Conservation (phyloP, 495 filamentous ascomycete genomes). For the Aspergillus panamensis region DNA sequence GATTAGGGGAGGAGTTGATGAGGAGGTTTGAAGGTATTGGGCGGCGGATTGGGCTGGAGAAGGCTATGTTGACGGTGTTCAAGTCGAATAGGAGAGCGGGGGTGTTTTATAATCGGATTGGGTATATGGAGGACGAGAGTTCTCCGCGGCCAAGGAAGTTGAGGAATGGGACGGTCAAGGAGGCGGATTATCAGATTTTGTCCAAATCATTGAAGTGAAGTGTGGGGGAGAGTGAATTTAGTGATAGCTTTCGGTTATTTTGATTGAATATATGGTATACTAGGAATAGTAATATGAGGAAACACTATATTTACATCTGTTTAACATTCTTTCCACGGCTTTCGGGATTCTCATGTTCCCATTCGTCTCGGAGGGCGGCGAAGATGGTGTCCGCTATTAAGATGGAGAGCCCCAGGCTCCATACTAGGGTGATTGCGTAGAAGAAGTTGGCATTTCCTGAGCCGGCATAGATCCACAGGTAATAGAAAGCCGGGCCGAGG, state of each 20-base stretch:
- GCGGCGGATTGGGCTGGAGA: conserved; percentile 49
- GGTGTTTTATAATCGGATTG: conserved; percentile 64
- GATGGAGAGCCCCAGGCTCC: conserved; percentile 82
- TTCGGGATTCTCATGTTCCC: conserved; percentile 88
- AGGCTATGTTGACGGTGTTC: conserved; percentile 86
- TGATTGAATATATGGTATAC: conserved; percentile 3
- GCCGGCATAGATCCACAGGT: conserved; percentile 97
- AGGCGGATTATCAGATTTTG: conserved; percentile 67
- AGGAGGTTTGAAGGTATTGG: conserved; percentile 42
- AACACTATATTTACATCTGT: conserved; percentile 60
- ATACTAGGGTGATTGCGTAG: conserved; percentile 97
- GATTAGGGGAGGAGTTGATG: conserved; percentile 43
- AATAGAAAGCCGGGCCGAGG: conserved; percentile 91
- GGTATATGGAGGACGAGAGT: conserved; percentile 64
- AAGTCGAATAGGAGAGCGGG: conserved; percentile 57
- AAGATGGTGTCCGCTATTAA: conserved; percentile 82
- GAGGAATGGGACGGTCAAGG: conserved; percentile 60
- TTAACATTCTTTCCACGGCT: conserved; percentile 80
- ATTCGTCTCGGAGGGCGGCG: conserved; percentile 86
- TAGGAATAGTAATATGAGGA: conserved; percentile 13
- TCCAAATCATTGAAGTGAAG: conserved; percentile 50
- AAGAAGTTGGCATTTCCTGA: conserved; percentile 99
- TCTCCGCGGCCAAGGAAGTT: conserved; percentile 60
- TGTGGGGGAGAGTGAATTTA: no score
- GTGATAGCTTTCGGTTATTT: not conserved